phyloP scores from a whole-genome alignment of 495 filamentous ascomycete genomes.

The Penicillium crystallinum region DNA sequence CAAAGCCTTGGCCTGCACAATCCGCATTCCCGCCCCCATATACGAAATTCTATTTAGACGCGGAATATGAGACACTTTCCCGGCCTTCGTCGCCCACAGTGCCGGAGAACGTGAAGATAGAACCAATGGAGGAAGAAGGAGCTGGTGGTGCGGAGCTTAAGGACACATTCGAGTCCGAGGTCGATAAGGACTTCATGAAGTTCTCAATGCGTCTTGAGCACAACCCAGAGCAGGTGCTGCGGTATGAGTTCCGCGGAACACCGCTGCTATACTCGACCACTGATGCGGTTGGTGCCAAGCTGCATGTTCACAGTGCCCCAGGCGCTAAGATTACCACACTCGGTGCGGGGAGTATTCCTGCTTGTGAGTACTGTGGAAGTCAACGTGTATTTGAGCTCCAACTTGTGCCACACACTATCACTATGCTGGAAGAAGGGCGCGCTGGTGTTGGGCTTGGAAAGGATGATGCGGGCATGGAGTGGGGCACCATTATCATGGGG shows the following conservation, averaged over 20 bases:
- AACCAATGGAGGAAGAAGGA: conserved; percentile 48
- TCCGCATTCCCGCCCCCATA: conserved; percentile 63
- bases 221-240: conserved; percentile 90
- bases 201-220: conserved; percentile 82
- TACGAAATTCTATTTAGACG: conserved; percentile 77
- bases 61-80: conserved; percentile 81
- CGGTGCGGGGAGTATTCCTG: conserved; percentile 51
- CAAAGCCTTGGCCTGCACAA: conserved; percentile 67
- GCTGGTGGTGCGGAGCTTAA: conserved; percentile 63
- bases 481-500: conserved; percentile 91
- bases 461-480: conserved; percentile 85
- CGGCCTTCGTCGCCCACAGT: conserved; percentile 38
- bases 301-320: conserved; percentile 39
- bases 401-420: conserved; percentile 84
- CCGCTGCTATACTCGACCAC: conserved; percentile 77
- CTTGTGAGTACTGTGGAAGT: conserved; percentile 70
- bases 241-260: conserved; percentile 80
- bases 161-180: conserved; percentile 73
- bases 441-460: conserved; percentile 51
- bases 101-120: conserved; percentile 51
- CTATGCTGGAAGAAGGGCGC: conserved; percentile 77
- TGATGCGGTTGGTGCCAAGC: conserved; percentile 65
- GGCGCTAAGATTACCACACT: conserved; percentile 24
- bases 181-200: conserved; percentile 86
- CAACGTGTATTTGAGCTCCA: conserved; percentile 86